Evolutionary conservation across 768 basidiomycete species (phyloP), one percentile per base, ranked within the genome.

Genomic region (Dioszegia crocea): DNA sequence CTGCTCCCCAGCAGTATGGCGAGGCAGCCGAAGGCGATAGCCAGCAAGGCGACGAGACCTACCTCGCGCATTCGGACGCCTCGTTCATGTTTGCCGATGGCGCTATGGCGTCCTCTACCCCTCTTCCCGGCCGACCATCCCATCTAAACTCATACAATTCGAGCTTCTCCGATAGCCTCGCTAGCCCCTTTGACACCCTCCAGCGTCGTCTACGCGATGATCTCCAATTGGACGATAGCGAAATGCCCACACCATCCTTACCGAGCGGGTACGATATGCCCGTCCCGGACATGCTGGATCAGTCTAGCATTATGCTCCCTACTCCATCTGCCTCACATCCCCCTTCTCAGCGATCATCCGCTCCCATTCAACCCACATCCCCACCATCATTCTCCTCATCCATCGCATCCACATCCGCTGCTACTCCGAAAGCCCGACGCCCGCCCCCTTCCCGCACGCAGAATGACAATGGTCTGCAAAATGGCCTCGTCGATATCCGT

Each of bases 401-500:
- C 33, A 33, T 33, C 14, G 33, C 47, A 26, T 48, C 47, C 47
- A 17, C 47, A 16, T 26, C 56, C 23, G 26, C 29, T 29, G 50
- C 47, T 43, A 59, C 59, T 27, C 56, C 61, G 21, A 53, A 60
- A 52, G 62, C 56, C 4, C 33, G 27, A 3, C 36, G 27, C 24
- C 43, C 48, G 19, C 54, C 29, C 21, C 26, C 45, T n/a, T 31
- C 39, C 33, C 33, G 33, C 6, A 6, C 6, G 14, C 33, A 33
- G 6, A 33, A 33, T 27, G 23, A 19, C 24, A 3, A 29, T 89
- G 88, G 87, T 83, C 83, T 66, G 33, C 40, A 45, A 3, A 56
- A 39, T 41, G 88, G 88, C 10, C 76, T 91, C 31, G 85, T 89
- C 31, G 84, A 93, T 75, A 81, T 89, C 2, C 17, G 83, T 84